These are phyloP conservation scores for Sporisorium exsertum DNA, from an alignment of 1,284 basidiomycete species.

Conservation along the genomic window DNA sequence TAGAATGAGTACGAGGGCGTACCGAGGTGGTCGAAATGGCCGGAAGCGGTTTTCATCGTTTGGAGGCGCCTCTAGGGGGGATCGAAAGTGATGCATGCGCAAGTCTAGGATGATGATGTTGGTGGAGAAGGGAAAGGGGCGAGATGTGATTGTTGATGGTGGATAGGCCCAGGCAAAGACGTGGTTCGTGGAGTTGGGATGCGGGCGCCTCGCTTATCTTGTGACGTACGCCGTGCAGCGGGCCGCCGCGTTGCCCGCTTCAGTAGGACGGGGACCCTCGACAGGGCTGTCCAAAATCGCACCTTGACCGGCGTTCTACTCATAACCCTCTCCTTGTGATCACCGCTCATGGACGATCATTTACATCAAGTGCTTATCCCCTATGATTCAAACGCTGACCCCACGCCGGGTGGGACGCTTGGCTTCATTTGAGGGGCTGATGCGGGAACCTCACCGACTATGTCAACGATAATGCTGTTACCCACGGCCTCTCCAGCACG, in stretches of 20 bases:
- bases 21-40: slow-evolving; percentile 17
- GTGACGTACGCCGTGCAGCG: slow-evolving; percentile 7
- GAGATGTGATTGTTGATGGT: too few species aligned
- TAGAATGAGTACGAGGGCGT: slow-evolving; percentile 17
- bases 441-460: not conserved
- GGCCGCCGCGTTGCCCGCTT: too few species aligned
- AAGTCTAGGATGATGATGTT: not conserved
- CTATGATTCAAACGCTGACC: too few species aligned
- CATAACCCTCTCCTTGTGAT: not conserved
- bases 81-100: not conserved
- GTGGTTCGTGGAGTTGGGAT: not conserved
- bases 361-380: not conserved
- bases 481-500: not conserved
- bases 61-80: not conserved
- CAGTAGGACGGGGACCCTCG: too few species aligned
- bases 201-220: not conserved
- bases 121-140: not conserved
- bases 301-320: not conserved
- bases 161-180: too few species aligned
- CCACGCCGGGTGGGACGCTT: not conserved
- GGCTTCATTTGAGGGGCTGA: not conserved
- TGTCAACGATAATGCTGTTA: not conserved
- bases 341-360: not conserved
- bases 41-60: slow-evolving; percentile 29
- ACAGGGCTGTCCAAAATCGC: not conserved